Base-by-base conservation (phyloP, 2,329 filamentous ascomycete species). In the Aspergillus sp. region DNA sequence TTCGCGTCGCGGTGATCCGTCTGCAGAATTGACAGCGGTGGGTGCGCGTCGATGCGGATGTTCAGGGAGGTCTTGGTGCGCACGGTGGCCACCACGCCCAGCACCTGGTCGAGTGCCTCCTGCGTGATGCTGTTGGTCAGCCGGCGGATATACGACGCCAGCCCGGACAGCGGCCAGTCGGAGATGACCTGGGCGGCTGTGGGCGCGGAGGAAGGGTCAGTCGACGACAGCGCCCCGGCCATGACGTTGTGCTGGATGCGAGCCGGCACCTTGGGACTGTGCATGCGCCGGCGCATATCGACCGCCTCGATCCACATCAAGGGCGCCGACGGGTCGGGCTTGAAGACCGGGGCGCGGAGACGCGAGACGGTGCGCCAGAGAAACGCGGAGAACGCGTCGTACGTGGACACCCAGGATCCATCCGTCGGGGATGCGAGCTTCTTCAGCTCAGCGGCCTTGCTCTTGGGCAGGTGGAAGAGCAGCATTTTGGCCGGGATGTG, bases 401-500 rank as follows among this genome's bases (percentile, higher is more conserved):
- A 68, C 2, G 61, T 68, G 3, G 64, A 68, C 20, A 69, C 54
- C 61, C 64, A 66, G 8, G 47, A 45, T 5, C 52, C 57, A 12
- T 60, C 56, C 0, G 44, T 30, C 0, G 61, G 57, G 1, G 30
- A 45, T 0, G 61, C 62, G 1, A 57, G 45, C 8, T 38, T 42
- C 37, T 68, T 68, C 4, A 69, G 43, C 30, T 55, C 42, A 0
- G 54, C 54, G 0, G 59, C 58, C 35, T 66, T 67, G 44, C 63
- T 67, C 39, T 58, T 59, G 2, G 64, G 60, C 0, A 68, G 48
- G 32, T 68, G 64, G 36, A 68, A 66, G 1, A 67, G 50, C 0
- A 64, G 47, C 1, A 39, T 52, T 25, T 39, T 34, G 5, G 36
- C 11, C 28, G 26, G 4, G 28, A 26, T 33, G n/a, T 47, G 42